phyloP scores from a whole-genome alignment of 129 eudicot species.

The Helianthus tuberosus region DNA sequence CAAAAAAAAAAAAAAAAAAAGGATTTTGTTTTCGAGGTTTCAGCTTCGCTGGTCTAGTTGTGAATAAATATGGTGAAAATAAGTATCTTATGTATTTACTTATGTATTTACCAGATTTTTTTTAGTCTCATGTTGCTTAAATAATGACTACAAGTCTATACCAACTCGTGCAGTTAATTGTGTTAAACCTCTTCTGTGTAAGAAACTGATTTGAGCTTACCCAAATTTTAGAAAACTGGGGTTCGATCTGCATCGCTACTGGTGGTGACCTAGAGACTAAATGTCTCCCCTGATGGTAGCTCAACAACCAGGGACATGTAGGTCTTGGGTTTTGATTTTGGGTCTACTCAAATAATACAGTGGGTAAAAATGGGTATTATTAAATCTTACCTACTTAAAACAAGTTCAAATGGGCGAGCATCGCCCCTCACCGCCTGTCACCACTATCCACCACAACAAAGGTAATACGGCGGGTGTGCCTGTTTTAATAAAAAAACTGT shows the following conservation, averaged over 20 bases:
- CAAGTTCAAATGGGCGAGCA: too few species aligned
- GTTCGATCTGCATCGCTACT: not conserved
- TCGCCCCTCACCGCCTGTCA: too few species aligned
- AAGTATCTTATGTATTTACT: slow-evolving; percentile 20
- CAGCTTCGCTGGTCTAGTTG: slow-evolving; percentile 30
- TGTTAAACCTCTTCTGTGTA: not conserved
- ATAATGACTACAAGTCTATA: not conserved
- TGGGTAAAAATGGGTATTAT: too few species aligned
- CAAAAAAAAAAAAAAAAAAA: not conserved
- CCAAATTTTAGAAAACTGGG: not conserved
- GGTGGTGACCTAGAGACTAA: too few species aligned
- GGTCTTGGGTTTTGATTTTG: too few species aligned
- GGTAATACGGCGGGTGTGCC: too few species aligned
- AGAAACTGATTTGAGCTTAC: not conserved
- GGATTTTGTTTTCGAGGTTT: slow-evolving; percentile 25
- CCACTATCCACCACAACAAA: too few species aligned
- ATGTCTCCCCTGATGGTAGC: too few species aligned
- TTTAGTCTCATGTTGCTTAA: not conserved
- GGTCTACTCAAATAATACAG: too few species aligned
- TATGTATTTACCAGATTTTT: not conserved
- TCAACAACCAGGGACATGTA: too few species aligned
- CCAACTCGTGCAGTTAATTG: not conserved
- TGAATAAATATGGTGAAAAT: slow-evolving; percentile 37
- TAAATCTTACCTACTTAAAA: too few species aligned
- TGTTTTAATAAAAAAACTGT: too few species aligned